Evolutionary conservation across 495 filamentous ascomycete species (phyloP), one percentile per base, ranked within the genome.

Genomic region (Hyaloscypha finlandica): DNA sequence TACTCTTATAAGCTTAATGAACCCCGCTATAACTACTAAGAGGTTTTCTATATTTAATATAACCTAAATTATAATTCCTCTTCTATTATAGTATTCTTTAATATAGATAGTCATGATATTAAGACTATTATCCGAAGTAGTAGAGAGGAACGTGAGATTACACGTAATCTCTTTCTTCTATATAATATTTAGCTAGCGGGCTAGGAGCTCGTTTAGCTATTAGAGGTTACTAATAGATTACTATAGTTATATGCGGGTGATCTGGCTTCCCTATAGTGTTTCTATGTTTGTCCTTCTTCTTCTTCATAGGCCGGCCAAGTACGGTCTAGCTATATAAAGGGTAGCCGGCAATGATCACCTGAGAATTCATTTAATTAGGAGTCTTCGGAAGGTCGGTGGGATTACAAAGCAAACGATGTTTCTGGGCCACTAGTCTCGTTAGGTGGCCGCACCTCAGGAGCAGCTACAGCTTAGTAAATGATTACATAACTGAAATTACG

Each of bases 81-180:
- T 52, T 29, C 70, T 64, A 52, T 74, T 68, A 45, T 30, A 37
- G 59, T 71, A 64, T 67, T 77, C 75, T 59, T 76, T 68, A 56
- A 79, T 45, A 63, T 72, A 79, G 9, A 77, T 67, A 53, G 74
- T 73, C 67, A 74, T 71, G 25, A 76, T 66, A 48, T 72, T 71
- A n/a, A 64, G 57, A 39, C 48, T 51, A 59, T 75, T 51, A 33
- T 76, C 71, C 39, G 59, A 58, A 22, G 70, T 68, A 54, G 71
- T 65, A 20, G 74, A 68, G 25, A 76, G 63, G 35, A 76, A 75
- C n/a, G 73, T 68, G 32, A 76, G 55, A 54, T 67, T 70, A 33
- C 69, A 63, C 14, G 63, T 59, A 62, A 67, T 67, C 42, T 72
- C 67, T 2, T 55, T 63, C 63, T 72, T 66, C 55, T 58, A 11